These are phyloP conservation scores for Xerocomus nothofagi DNA, from an alignment of 1,284 basidiomycete genomes.

Conservation along the genomic window DNA sequence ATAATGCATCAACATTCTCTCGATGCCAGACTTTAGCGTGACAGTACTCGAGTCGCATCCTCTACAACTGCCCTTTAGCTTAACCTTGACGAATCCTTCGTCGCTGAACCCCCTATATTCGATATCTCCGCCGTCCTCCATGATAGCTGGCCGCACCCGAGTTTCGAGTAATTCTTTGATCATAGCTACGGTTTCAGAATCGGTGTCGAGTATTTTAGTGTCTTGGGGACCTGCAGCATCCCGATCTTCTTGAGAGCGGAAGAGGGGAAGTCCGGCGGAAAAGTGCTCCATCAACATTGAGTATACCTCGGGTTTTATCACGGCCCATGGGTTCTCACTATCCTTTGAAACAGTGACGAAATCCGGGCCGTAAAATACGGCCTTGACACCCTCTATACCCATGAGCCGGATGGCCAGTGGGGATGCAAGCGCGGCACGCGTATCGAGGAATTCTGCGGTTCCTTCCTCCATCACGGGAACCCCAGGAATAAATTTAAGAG, in stretches of 20 bases:
- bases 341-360: conserved; percentile 98
- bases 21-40: conserved; percentile 94
- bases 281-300: conserved; percentile 98
- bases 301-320: conserved; percentile 98
- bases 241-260: conserved; percentile 75
- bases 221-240: conserved; percentile 88
- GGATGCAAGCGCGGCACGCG: conserved; percentile 78
- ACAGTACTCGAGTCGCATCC: conserved; percentile 93
- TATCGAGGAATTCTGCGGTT: conserved; percentile 93
- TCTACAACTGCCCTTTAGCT: conserved; percentile 94
- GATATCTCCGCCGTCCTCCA: conserved; percentile 92
- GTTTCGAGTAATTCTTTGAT: conserved; percentile 98
- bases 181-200: conserved; percentile 98
- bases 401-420: conserved; percentile 93
- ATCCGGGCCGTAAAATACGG: conserved; percentile 95
- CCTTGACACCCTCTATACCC: conserved; percentile 87
- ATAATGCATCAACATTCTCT: conserved; percentile 99
- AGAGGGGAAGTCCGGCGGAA: conserved; percentile 83
- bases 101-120: conserved; percentile 79
- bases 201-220: conserved; percentile 93
- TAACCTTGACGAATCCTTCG: conserved; percentile 75
- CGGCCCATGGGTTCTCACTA: conserved; percentile 80
- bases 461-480: conserved; percentile 84
- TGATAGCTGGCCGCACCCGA: conserved; percentile 92
- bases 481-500: conserved; percentile 97